These are phyloP conservation scores for Mrakia blollopis DNA, from an alignment of 768 basidiomycete genomes.

Conservation along the genomic window DNA sequence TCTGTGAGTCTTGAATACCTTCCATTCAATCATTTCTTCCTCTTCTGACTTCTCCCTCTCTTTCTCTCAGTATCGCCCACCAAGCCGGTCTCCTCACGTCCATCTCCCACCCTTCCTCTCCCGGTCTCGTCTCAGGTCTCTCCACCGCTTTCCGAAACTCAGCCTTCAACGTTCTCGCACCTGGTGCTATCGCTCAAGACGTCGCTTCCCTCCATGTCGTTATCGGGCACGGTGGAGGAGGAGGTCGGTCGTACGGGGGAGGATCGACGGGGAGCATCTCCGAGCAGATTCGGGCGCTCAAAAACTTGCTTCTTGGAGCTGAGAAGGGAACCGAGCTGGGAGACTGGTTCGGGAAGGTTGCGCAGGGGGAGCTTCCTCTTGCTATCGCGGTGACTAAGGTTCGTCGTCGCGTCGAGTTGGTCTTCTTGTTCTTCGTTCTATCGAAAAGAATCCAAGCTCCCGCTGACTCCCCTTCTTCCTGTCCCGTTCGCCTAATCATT, in stretches of 20 bases:
- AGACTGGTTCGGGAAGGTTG: constrained; percentile 18
- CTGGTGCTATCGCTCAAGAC: constrained; percentile 59
- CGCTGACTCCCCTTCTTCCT: neutral
- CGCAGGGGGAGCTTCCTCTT: constrained; percentile 54
- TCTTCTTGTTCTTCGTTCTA: no score
- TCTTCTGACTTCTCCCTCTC: neutral
- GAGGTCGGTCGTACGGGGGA: constrained; percentile 46
- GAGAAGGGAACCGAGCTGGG: constrained; percentile 24
- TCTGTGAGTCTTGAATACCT: constrained; percentile 49
- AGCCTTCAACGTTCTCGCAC: constrained; percentile 56
- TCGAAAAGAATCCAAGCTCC: neutral
- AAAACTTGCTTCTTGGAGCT: constrained; percentile 34
- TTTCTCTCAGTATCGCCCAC: constrained; percentile 60
- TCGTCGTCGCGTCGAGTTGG: constrained; percentile 45
- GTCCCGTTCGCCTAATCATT: no score
- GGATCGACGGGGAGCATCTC: constrained; percentile 56
- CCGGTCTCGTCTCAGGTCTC: constrained; percentile 56
- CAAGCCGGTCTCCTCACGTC: constrained; percentile 67
- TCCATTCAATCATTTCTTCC: neutral
- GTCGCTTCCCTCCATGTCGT: constrained; percentile 65
- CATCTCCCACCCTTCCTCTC: constrained; percentile 57
- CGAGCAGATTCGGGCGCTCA: constrained; percentile 43
- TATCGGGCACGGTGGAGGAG: constrained; percentile 48
- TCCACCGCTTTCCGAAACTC: constrained; percentile 60
- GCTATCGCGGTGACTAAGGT: constrained; percentile 59